Base-by-base conservation (phyloP, 2,329 filamentous ascomycete species). In the Tolypocladium endophyticum region DNA sequence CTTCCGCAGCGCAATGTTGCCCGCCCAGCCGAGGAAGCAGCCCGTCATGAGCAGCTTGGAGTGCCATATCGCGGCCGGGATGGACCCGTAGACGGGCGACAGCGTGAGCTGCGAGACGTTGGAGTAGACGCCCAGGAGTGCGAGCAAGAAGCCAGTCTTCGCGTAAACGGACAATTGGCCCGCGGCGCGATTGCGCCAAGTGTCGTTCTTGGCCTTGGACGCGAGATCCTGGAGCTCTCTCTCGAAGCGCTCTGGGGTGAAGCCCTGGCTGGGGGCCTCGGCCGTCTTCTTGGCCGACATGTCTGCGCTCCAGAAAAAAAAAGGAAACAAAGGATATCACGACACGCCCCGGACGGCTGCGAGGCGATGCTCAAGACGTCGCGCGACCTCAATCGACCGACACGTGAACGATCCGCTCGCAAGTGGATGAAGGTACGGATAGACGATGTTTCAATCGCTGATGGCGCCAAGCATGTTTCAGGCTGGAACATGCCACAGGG, bases 61-160 rank as follows among this genome's bases (percentile, higher is more conserved):
- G 71, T 97, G 93, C 72, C 87, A 88, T 64, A 87, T 78, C 1
- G 84, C 81, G 0, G 91, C 80, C 1, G 93, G 89, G 43, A 96
- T 89, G 20, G 87, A 86, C 58, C 94, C 94, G 73, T 95, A 97
- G 14, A 95, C 88, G 2, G 94, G 94, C 25, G 91, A 89, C 39
- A 97, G 79, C 45, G 84, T 87, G 63, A 92, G 79, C 69, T 90
- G 85, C 0, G 89, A 93, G 60, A 88, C 82, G 63, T 86, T 85
- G 55, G 88, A 87, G 61, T 82, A 85, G 50, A 87, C 70, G 53
- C 86, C 89, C 53, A 74, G 65, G 38, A 76, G 63, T 41, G 58
- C 61, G 14, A 77, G 64, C 23, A 76, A 64, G 38, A 69, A 53
- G 35, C 65, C 53, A 12, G 66, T 65, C 62, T 65, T 64, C 39